A percentile compares a stretch with the other conserved stretches of the same genome.
phyloP scores from a whole-genome alignment of 1,284 basidiomycete genomes.

The Pyrrhoderma noxium region DNA sequence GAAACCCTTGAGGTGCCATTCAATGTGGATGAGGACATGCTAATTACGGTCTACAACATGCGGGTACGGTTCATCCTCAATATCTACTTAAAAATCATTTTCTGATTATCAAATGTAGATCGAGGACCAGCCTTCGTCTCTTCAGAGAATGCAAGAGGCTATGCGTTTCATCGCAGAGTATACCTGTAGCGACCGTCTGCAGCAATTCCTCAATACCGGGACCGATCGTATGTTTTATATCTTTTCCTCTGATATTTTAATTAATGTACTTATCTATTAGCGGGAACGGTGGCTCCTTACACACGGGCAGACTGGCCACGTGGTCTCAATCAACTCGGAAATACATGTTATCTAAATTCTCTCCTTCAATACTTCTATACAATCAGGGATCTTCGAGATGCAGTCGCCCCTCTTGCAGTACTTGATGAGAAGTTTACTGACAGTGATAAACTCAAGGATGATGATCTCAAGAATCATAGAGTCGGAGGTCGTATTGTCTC shows the following conservation, averaged over 20 bases:
- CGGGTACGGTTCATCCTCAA: conserved; percentile 42
- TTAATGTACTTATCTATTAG: conserved; percentile 29
- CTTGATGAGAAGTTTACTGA: conserved; percentile 48
- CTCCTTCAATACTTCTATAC: conserved; percentile 90
- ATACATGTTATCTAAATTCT: conserved; percentile 91
- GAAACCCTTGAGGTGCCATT: conserved; percentile 61
- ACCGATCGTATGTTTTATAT: conserved; percentile 53
- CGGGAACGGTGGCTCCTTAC: conserved; percentile 49
- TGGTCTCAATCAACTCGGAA: conserved; percentile 87
- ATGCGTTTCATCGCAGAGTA: conserved; percentile 62
- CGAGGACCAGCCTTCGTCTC: conserved; percentile 58
- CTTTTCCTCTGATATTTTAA: conserved; percentile 2
- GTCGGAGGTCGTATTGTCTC: conserved; percentile 85
- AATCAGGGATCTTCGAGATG: conserved; percentile 80
- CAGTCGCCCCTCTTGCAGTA: conserved; percentile 57
- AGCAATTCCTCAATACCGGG: conserved; percentile 58
- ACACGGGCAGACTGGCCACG: conserved; percentile 66
- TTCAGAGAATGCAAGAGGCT: conserved; percentile 60
- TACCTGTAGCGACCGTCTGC: conserved; percentile 65
- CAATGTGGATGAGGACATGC: conserved; percentile 68
- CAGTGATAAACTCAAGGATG: conserved; percentile 67
- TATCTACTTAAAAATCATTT: conserved; percentile 3
- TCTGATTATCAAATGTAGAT: conserved; percentile 37
- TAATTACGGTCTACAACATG: conserved; percentile 68
- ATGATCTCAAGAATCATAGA: conserved; percentile 71